These are phyloP conservation scores for Phyllosticta ampelicida DNA, from an alignment of 2,329 filamentous ascomycete genomes.

Conservation along the genomic window DNA sequence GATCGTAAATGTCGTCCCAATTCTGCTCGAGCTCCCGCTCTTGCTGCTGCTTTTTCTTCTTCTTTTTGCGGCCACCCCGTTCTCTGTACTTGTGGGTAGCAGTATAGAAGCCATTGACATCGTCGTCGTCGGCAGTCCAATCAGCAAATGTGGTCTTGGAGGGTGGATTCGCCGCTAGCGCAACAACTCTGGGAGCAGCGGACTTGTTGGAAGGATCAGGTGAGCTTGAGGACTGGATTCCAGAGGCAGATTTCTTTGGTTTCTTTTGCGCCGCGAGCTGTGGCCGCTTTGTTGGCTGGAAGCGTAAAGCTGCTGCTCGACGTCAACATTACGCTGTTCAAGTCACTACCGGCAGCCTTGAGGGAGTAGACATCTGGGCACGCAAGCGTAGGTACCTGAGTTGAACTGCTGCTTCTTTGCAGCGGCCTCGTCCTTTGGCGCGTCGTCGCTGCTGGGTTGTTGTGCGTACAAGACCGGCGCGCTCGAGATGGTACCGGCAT, in stretches of 20 bases:
- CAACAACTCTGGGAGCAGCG: constrained; percentile 1
- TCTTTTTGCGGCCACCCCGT: constrained; percentile 56
- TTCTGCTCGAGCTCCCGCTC: constrained; percentile 53
- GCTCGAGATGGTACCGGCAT: constrained; percentile 59
- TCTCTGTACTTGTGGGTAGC: constrained; percentile 50
- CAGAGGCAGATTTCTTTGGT: constrained; percentile 44
- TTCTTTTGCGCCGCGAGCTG: constrained; percentile 45
- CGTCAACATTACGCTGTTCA: constrained; percentile 8
- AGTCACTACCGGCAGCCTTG: constrained; percentile 10
- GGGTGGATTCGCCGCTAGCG: constrained; percentile 33
- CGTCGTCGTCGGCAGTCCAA: constrained; percentile 78
- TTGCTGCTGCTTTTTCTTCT: constrained; percentile 63
- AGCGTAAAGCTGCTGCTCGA: constrained; percentile 45
- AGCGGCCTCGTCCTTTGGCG: constrained; percentile 36
- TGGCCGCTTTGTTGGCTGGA: constrained; percentile 75
- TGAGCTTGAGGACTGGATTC: constrained; percentile 12
- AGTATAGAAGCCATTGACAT: constrained; percentile 54
- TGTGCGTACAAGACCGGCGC: constrained; percentile 63
- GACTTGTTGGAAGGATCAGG: constrained; percentile 12
- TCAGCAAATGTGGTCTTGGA: constrained; percentile 65
- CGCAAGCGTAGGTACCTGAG: constrained; percentile 45
- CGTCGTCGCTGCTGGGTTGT: constrained; percentile 28
- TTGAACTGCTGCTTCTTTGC: constrained; percentile 50
- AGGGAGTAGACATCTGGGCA: constrained; percentile 16
- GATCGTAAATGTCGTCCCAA: constrained; percentile 90